Percentiles rank a stretch among this genome's conserved stretches.
Evolutionary conservation across 2,329 filamentous ascomycete species (phyloP).

Genomic region (Paracorniculantispora psalliotae): DNA sequence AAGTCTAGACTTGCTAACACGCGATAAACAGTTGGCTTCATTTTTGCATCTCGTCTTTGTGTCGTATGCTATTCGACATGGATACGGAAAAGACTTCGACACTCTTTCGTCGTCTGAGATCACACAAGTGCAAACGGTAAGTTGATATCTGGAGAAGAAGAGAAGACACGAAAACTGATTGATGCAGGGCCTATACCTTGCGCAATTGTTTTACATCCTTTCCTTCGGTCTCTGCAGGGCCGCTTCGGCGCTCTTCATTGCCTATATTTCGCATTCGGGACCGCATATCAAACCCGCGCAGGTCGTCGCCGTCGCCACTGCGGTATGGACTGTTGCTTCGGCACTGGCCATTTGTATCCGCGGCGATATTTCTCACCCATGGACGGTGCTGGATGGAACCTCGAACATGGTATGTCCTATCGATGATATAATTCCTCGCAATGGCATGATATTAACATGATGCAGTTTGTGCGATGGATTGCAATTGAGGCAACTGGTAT

Average conservation of each 20-base stretch:
- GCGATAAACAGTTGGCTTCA: neutral
- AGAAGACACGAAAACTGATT: neutral
- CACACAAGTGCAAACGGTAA: neutral
- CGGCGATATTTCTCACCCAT: neutral
- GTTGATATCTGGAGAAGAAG: neutral
- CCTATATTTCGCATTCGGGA: neutral
- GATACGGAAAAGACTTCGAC: neutral
- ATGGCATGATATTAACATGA: neutral
- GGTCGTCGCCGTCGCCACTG: neutral
- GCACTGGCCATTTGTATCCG: neutral
- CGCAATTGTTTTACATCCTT: neutral
- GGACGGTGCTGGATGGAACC: neutral
- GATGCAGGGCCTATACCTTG: neutral
- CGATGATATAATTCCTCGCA: neutral
- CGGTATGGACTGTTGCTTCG: neutral
- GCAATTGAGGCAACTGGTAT: neutral
- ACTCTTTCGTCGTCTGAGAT: neutral
- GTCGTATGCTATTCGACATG: neutral
- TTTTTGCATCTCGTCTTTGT: neutral
- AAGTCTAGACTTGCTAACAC: neutral
- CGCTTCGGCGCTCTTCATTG: constrained; percentile 1
- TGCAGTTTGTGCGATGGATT: neutral
- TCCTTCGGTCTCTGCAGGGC: constrained; percentile 4
- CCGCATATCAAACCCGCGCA: neutral
- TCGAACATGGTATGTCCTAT: neutral